A percentile compares a stretch with the other conserved stretches of the same genome.
Evolutionary conservation across 1,139 yeast species (phyloP).

Genomic region (Saccharomyces hybrid): DNA sequence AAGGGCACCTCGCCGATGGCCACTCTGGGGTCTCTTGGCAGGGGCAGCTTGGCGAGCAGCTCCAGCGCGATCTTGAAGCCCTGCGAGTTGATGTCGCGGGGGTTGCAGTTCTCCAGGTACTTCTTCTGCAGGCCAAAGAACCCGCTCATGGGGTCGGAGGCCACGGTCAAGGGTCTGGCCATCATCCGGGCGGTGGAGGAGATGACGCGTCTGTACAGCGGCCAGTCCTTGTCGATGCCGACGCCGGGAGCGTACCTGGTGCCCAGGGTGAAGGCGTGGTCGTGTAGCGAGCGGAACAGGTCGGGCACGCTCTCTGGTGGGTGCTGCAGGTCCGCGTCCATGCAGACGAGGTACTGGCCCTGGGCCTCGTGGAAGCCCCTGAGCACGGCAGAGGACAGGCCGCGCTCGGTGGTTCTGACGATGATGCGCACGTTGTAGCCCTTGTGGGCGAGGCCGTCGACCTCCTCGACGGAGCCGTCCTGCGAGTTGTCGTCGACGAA

Average conservation of each 20-base stretch:
- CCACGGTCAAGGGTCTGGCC: slow-evolving; percentile 40
- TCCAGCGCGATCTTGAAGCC: slow-evolving; percentile 43
- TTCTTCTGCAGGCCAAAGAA: slow-evolving; percentile 41
- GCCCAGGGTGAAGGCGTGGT: slow-evolving; percentile 38
- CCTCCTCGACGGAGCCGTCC: slow-evolving; percentile 43
- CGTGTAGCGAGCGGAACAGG: slow-evolving; percentile 33
- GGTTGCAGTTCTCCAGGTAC: slow-evolving; percentile 29
- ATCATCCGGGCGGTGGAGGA: slow-evolving; percentile 40
- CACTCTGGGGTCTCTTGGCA: slow-evolving; percentile 28
- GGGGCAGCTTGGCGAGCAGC: slow-evolving; percentile 37
- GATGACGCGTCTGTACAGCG: slow-evolving; percentile 39
- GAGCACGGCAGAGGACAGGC: slow-evolving; percentile 40
- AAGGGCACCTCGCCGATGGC: slow-evolving; percentile 40
- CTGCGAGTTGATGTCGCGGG: slow-evolving; percentile 34
- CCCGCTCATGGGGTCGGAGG: slow-evolving; percentile 44
- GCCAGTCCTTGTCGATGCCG: slow-evolving; percentile 44
- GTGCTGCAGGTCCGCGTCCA: slow-evolving; percentile 45
- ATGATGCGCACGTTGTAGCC: slow-evolving; percentile 40
- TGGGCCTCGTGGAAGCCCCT: slow-evolving; percentile 39
- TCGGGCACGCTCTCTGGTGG: slow-evolving; percentile 42
- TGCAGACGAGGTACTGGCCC: slow-evolving; percentile 39
- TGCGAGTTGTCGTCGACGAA: slow-evolving; percentile 43
- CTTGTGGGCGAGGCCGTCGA: slow-evolving; percentile 35
- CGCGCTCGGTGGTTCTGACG: slow-evolving; percentile 41
- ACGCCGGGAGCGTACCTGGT: slow-evolving; percentile 44